These are phyloP conservation scores for Lentinula edodes DNA, from an alignment of 768 basidiomycete species.

Conservation along the genomic window DNA sequence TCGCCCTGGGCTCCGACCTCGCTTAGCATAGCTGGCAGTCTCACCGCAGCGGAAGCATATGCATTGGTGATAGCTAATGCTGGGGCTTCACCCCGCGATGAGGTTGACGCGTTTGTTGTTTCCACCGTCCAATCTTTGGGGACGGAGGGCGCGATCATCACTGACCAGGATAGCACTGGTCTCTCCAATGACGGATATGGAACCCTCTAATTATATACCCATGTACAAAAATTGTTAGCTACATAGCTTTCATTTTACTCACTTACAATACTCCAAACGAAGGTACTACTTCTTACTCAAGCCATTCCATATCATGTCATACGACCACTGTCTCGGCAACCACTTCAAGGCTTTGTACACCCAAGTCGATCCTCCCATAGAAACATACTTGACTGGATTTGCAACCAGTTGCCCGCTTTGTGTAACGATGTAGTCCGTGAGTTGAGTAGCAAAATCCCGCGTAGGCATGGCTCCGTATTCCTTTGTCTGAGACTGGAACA, in stretches of 20 bases:
- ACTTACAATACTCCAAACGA: neutral
- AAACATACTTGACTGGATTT: neutral
- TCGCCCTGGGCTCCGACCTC: conserved; percentile 14
- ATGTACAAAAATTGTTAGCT: neutral
- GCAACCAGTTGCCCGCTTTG: neutral
- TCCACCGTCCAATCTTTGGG: conserved; percentile 15
- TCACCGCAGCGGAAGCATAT: conserved; percentile 13
- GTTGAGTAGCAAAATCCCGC: neutral
- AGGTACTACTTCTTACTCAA: neutral
- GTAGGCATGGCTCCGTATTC: conserved; percentile 4
- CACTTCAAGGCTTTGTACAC: neutral
- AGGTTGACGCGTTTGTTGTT: conserved; percentile 16
- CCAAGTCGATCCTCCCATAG: neutral
- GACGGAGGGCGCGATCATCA: conserved; percentile 13
- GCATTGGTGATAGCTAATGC: conserved; percentile 14
- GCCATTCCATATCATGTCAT: conserved; percentile 3
- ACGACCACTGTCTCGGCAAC: conserved; percentile 1
- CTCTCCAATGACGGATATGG: conserved; percentile 17
- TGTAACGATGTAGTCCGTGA: neutral
- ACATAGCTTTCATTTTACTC: neutral
- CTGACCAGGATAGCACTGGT: conserved; percentile 17
- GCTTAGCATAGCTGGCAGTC: conserved; percentile 11
- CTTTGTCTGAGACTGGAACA: conserved; percentile 1
- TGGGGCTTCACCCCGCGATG: conserved; percentile 16
- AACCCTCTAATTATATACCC: conserved; percentile 9